phyloP scores from a whole-genome alignment of 2,329 filamentous ascomycete species.

The Dactylellina drechsleri region DNA sequence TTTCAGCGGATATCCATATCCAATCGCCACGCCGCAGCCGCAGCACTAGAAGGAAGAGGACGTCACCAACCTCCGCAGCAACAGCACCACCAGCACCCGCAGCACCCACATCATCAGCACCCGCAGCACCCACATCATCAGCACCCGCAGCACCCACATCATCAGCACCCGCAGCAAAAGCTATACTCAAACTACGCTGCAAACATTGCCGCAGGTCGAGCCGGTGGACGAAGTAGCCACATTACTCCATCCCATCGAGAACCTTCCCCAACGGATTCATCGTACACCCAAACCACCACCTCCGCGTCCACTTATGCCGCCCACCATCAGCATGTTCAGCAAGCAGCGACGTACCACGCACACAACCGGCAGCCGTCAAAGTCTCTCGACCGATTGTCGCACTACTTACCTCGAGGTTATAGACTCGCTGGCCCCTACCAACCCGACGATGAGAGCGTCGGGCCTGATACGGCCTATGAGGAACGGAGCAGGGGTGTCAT shows the following conservation, averaged over 20 bases:
- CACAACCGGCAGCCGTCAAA: conserved; percentile 39
- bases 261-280: conserved; percentile 43
- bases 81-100: conserved; percentile 26
- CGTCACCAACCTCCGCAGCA: conserved; percentile 15
- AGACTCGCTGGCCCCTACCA: conserved; percentile 37
- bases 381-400: conserved; percentile 45
- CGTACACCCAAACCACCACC: conserved; percentile 44
- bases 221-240: conserved; percentile 6
- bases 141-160: conserved; percentile 24
- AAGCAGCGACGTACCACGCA: conserved; percentile 36
- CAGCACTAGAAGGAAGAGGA: conserved; percentile 3
- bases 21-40: conserved; percentile 1
- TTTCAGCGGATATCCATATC: conserved; percentile 42
- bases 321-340: conserved; percentile 33
- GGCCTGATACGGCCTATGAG: conserved; percentile 25
- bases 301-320: conserved; percentile 37
- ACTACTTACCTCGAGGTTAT: conserved; percentile 41
- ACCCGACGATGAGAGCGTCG: conserved; percentile 36
- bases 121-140: conserved; percentile 22
- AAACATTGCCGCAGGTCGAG: conserved; percentile 38
- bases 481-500: conserved; percentile 38
- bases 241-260: conserved; percentile 18
- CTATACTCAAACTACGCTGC: conserved; percentile 39
- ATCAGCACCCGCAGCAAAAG: conserved; percentile 28
- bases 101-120: conserved; percentile 24